Base-by-base conservation (phyloP, 1,284 basidiomycete species). In the Ustilago cynodontis region DNA sequence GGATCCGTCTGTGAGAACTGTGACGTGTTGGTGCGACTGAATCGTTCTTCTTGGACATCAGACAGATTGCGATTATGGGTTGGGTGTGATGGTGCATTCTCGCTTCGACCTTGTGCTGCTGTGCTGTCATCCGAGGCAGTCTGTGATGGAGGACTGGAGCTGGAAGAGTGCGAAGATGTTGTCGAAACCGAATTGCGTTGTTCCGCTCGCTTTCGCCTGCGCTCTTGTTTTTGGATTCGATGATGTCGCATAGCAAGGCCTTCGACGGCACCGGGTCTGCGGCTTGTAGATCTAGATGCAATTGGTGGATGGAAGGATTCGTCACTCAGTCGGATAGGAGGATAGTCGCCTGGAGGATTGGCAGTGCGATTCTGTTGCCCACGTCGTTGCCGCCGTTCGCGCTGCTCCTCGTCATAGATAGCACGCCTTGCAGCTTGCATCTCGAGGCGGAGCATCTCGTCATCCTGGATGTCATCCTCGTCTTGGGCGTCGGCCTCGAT, bases 201-300 rank as follows among this genome's bases (percentile, higher is more conserved):
- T n/a, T 61, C 60, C 22, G 28, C 51, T 11, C 64, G 72, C 49
- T 39, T 63, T 45, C 51, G 55, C 11, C 62, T 55, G 43, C 73
- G 73, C 39, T 71, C 57, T 28, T 65, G 22, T 35, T 59, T 66
- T 43, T 60, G 74, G 3, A 68, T 56, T 9, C 49, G 51, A 14
- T 56, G 68, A 52, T 77, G 74, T n/a, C 74, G 74, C 69, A 72
- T 59, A 4, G 74, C 74, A 18, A 77, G 69, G 10, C 61, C 65
- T 39, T 77, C 74, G n/a, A 77, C 74, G 5, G 63, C 74, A 29
- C 69, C 69, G 18, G 68, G 67, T 53, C 73, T 60, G 33, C 73
- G 67, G 39, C 65, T 76, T 5, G 68, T 31, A 5, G 28, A 20
- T 13, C 68, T 18, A 14, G 54, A 14, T 3, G 52, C 55, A 18